These are phyloP conservation scores for Mucuna pruriens DNA, from an alignment of 306 rosid genomes.

Conservation along the genomic window DNA sequence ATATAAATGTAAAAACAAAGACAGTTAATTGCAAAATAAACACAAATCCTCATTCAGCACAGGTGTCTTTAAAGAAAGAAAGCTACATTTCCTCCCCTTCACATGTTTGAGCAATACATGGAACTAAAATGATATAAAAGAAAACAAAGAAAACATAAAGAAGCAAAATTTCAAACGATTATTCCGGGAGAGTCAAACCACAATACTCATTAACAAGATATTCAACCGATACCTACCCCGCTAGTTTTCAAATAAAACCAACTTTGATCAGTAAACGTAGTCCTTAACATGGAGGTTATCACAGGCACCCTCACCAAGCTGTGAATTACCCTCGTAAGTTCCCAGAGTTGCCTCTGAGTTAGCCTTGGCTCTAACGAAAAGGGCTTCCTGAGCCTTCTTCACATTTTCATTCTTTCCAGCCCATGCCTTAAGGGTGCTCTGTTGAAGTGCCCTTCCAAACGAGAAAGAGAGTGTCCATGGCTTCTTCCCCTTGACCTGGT, in stretches of 20 bases:
- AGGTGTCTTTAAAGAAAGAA: slow-evolving; percentile 12
- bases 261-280: slow-evolving; percentile 48
- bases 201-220: slow-evolving; percentile 26
- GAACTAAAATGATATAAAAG: slow-evolving; percentile 15
- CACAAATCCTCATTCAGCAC: slow-evolving; percentile 3
- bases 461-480: slow-evolving; percentile 57
- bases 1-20: not conserved
- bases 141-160: not conserved
- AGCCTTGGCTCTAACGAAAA: slow-evolving; percentile 48
- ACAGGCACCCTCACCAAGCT: slow-evolving; percentile 46
- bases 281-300: slow-evolving; percentile 40
- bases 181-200: slow-evolving; percentile 30
- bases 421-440: slow-evolving; percentile 55
- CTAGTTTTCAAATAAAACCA: not conserved
- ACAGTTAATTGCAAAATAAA: slow-evolving; percentile 9
- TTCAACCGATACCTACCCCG: slow-evolving; percentile 19
- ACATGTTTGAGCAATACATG: slow-evolving; percentile 17
- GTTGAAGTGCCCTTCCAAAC: slow-evolving; percentile 57
- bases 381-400: slow-evolving; percentile 47
- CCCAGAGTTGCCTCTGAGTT: slow-evolving; percentile 52
- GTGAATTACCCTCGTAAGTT: slow-evolving; percentile 45
- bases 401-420: slow-evolving; percentile 49
- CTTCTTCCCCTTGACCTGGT: slow-evolving; percentile 54
- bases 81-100: not conserved
- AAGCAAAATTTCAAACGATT: slow-evolving; percentile 30